Conservation (phyloP, 2,329 filamentous ascomycete genomes). For the Colletotrichum orbiculare region DNA sequence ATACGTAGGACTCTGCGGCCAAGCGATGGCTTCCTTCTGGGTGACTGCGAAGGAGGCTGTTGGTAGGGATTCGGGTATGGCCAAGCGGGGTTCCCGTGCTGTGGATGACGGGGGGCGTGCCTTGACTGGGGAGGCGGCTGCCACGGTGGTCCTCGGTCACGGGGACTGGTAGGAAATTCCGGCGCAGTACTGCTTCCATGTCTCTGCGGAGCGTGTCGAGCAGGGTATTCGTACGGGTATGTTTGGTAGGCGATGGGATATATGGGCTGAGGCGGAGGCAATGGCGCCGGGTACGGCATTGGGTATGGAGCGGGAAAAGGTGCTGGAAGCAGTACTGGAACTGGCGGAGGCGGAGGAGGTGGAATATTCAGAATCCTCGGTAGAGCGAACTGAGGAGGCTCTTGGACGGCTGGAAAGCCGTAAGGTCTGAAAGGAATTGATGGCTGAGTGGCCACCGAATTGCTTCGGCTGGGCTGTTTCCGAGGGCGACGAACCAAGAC, state of each 20-base stretch:
- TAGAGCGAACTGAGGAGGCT: background rate
- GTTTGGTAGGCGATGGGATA: slow-evolving; percentile 38
- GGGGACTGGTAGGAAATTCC: background rate
- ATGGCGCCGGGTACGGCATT: slow-evolving; percentile 23
- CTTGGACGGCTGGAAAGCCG: slow-evolving; percentile 1
- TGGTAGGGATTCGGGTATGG: background rate
- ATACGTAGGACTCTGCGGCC: slow-evolving; percentile 39
- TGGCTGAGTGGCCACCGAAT: background rate
- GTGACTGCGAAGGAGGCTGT: background rate
- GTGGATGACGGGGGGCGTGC: background rate
- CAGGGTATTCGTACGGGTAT: slow-evolving; percentile 20
- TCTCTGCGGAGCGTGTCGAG: background rate
- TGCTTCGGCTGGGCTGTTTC: slow-evolving; percentile 6
- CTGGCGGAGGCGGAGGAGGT: slow-evolving; percentile 23
- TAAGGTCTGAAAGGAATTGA: slow-evolving; percentile 29
- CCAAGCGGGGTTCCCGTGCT: slow-evolving; percentile 9
- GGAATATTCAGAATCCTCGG: slow-evolving; percentile 12
- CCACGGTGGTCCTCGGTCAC: background rate
- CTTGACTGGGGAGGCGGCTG: background rate
- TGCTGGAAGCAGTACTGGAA: slow-evolving; percentile 3
- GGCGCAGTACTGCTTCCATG: background rate
- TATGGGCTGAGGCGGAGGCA: slow-evolving; percentile 20
- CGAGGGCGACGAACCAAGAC: slow-evolving; percentile 24
- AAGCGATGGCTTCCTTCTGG: slow-evolving; percentile 12
- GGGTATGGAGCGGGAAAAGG: background rate